These are phyloP conservation scores for Aspergillus sp. DNA, from an alignment of 2,329 filamentous ascomycete genomes.

Conservation along the genomic window DNA sequence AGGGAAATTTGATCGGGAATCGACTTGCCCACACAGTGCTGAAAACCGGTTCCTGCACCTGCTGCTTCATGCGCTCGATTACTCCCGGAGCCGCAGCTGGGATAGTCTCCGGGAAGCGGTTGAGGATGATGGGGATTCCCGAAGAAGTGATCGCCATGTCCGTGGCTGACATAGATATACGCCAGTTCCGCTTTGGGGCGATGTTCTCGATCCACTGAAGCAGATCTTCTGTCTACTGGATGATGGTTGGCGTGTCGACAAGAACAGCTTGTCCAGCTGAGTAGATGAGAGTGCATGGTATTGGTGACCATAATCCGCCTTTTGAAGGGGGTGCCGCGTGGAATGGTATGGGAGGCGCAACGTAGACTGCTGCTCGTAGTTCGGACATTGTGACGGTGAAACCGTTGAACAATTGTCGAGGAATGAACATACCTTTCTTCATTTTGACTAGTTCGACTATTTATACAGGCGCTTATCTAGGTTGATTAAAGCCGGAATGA, in stretches of 20 bases:
- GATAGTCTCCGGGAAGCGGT: constrained; percentile 21
- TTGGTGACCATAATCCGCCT: constrained; percentile 3
- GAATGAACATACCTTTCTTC: too few relatives aligned
- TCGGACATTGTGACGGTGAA: background rate
- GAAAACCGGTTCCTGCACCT: background rate
- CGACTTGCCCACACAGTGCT: background rate
- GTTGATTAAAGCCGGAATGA: too few relatives aligned
- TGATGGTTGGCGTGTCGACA: constrained; percentile 29
- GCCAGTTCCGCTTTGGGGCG: constrained; percentile 19
- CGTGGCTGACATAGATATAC: constrained; percentile 39
- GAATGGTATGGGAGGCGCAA: background rate
- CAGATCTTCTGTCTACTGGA: constrained; percentile 23
- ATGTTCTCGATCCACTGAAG: constrained; percentile 31
- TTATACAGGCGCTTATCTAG: too few relatives aligned
- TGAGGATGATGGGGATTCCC: constrained; percentile 23
- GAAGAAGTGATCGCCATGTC: constrained; percentile 39
- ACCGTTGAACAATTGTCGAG: background rate
- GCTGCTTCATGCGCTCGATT: constrained; percentile 14
- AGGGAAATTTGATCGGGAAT: background rate
- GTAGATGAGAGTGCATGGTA: constrained; percentile 19
- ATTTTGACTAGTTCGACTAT: too few relatives aligned
- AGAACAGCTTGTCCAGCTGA: constrained; percentile 28
- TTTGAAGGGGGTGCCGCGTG: background rate
- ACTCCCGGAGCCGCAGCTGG: constrained; percentile 14
- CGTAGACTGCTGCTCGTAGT: background rate